These are phyloP conservation scores for Spencermartinsiella ligniputridi DNA, from an alignment of 1,139 yeast species.

Conservation along the genomic window DNA sequence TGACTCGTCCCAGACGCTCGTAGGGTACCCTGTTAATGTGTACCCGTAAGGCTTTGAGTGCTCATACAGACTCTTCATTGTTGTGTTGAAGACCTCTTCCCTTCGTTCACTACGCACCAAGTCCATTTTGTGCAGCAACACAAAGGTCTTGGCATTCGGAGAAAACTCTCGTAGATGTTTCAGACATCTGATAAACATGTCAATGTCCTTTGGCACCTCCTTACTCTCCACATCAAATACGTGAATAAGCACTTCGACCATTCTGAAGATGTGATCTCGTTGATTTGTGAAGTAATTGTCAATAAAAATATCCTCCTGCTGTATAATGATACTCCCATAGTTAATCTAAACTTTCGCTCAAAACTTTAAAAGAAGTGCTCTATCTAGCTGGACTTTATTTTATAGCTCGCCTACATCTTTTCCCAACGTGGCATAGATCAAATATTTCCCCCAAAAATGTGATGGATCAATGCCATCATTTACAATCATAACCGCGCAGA, in stretches of 20 bases:
- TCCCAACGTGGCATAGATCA: too few relatives aligned
- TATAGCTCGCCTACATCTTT: too few relatives aligned
- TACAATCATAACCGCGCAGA: too few relatives aligned
- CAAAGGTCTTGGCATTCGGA: slow-evolving; percentile 90
- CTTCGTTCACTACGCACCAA: slow-evolving; percentile 83
- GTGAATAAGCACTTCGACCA: slow-evolving; percentile 95
- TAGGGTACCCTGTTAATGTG: slow-evolving; percentile 81
- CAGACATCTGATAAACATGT: slow-evolving; percentile 79
- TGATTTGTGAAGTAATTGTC: slow-evolving; percentile 87
- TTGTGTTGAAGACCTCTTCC: slow-evolving; percentile 72
- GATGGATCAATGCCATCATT: too few relatives aligned
- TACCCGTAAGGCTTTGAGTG: slow-evolving; percentile 78
- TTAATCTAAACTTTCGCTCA: too few relatives aligned
- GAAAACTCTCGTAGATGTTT: slow-evolving; percentile 78
- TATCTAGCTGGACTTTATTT: too few relatives aligned
- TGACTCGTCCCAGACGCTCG: slow-evolving; percentile 97
- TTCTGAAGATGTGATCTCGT: slow-evolving; percentile 85
- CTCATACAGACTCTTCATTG: slow-evolving; percentile 77
- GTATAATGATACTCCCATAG: too few relatives aligned
- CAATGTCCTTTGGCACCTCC: slow-evolving; percentile 89
- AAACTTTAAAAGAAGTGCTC: too few relatives aligned
- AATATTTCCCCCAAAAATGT: too few relatives aligned
- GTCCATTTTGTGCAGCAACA: slow-evolving; percentile 93
- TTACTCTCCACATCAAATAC: slow-evolving; percentile 95
- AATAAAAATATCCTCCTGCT: slow-evolving; percentile 94